Evolutionary conservation across 2,329 filamentous ascomycete genomes (phyloP).

Genomic region (Gliomastix tumulicola): DNA sequence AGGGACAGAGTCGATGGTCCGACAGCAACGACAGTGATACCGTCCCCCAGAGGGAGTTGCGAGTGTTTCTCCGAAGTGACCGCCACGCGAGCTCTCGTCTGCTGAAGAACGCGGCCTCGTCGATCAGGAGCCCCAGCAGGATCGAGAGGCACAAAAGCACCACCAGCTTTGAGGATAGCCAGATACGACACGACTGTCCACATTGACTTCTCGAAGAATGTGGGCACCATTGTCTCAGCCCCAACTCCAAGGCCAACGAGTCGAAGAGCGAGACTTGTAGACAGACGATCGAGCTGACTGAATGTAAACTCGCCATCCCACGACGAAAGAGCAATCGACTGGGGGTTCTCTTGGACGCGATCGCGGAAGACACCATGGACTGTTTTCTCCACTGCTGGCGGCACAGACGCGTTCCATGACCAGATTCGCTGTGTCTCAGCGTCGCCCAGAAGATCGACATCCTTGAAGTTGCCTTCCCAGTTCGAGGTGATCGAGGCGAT

Average conservation of each 20-base stretch:
- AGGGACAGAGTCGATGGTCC: background rate
- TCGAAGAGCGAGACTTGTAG: slow-evolving; percentile 6
- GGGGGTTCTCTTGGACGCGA: slow-evolving; percentile 10
- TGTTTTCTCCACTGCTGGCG: background rate
- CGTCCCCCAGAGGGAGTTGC: background rate
- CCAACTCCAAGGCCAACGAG: slow-evolving; percentile 10
- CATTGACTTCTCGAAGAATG: slow-evolving; percentile 27
- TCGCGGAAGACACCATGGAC: background rate
- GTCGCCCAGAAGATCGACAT: background rate
- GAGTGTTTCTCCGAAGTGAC: background rate
- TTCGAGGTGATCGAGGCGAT: too few species aligned
- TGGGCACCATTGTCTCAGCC: slow-evolving; percentile 15
- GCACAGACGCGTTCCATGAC: background rate
- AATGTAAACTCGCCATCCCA: slow-evolving; percentile 16
- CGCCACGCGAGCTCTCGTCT: background rate
- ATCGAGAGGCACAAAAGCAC: slow-evolving; percentile 22
- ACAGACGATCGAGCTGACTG: slow-evolving; percentile 10
- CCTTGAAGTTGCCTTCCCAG: too few species aligned
- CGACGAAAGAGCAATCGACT: slow-evolving; percentile 13
- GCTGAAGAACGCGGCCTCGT: background rate
- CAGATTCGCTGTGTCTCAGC: background rate
- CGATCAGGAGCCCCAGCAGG: background rate
- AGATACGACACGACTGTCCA: slow-evolving; percentile 23
- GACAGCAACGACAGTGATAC: background rate
- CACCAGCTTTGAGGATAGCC: slow-evolving; percentile 24